A percentile compares a stretch with the other conserved stretches of the same genome.
Evolutionary conservation across 1,139 yeast species (phyloP).

Genomic region (Blastobotrys elegans): DNA sequence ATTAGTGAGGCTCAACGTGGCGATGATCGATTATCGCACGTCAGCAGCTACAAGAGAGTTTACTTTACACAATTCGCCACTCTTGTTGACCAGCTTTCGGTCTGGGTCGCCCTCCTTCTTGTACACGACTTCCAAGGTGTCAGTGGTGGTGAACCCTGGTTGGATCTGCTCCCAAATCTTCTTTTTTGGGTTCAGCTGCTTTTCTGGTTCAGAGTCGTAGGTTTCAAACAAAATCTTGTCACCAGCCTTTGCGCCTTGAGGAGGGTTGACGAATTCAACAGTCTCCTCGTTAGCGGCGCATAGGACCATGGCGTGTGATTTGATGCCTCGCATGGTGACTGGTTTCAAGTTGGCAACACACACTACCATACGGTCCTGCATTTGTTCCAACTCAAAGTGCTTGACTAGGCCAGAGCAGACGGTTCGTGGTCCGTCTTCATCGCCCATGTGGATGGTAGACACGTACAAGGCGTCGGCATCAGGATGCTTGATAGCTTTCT

Average conservation of each 20-base stretch:
- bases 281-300: slow-evolving; percentile 70
- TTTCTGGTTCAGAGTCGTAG: slow-evolving; percentile 74
- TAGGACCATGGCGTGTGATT: slow-evolving; percentile 93
- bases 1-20: not conserved
- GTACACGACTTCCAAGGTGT: slow-evolving; percentile 69
- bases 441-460: slow-evolving; percentile 95
- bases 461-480: slow-evolving; percentile 96
- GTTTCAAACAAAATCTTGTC: slow-evolving; percentile 95
- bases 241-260: slow-evolving; percentile 91
- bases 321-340: slow-evolving; percentile 90
- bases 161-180: slow-evolving; percentile 95
- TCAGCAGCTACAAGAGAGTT: slow-evolving; percentile 62
- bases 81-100: slow-evolving; percentile 70
- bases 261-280: slow-evolving; percentile 94
- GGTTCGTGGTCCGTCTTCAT: slow-evolving; percentile 94
- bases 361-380: slow-evolving; percentile 78
- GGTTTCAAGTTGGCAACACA: slow-evolving; percentile 88
- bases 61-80: slow-evolving; percentile 71
- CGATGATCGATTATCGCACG: slow-evolving; percentile 56
- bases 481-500: slow-evolving; percentile 95
- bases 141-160: slow-evolving; percentile 82
- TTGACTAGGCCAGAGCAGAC: slow-evolving; percentile 93
- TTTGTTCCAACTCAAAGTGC: slow-evolving; percentile 68
- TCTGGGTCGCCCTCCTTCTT: slow-evolving; percentile 80
- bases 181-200: slow-evolving; percentile 96